Conservation (phyloP, 179 eudicot species). For the Spinacia oleracea region DNA sequence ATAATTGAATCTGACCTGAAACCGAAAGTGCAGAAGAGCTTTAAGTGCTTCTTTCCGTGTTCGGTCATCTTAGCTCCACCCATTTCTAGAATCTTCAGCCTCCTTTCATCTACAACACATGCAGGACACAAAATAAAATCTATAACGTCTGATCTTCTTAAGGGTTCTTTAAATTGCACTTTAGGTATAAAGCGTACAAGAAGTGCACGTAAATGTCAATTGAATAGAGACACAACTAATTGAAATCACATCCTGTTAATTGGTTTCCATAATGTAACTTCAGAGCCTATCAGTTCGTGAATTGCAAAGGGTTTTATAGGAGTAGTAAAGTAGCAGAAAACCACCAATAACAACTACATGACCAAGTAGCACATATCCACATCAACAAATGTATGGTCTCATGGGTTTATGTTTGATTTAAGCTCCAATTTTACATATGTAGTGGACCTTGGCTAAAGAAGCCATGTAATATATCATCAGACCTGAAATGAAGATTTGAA, state of each 20-base stretch:
- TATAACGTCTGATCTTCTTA: neutral
- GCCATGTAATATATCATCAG: conserved; percentile 58
- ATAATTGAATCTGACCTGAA: conserved; percentile 54
- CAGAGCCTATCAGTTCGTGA: neutral
- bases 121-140: neutral
- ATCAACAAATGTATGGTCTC: neutral
- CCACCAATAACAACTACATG: neutral
- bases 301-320: neutral
- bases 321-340: neutral
- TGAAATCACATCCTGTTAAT: neutral
- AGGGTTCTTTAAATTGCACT: neutral
- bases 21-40: conserved; percentile 81
- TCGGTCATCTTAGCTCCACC: conserved; percentile 84
- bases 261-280: neutral
- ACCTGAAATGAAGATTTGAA: conserved; percentile 28
- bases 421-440: conserved; percentile 38
- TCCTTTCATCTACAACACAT: conserved; percentile 59
- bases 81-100: conserved; percentile 84
- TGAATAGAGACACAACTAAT: neutral
- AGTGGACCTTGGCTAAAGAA: conserved; percentile 45
- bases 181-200: neutral
- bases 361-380: neutral
- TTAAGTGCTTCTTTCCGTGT: conserved; percentile 83
- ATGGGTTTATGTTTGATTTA: conserved; percentile 14
- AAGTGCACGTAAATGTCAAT: neutral